phyloP scores from a whole-genome alignment of 2,329 filamentous ascomycete species.

The Acrodontium crateriforme region DNA sequence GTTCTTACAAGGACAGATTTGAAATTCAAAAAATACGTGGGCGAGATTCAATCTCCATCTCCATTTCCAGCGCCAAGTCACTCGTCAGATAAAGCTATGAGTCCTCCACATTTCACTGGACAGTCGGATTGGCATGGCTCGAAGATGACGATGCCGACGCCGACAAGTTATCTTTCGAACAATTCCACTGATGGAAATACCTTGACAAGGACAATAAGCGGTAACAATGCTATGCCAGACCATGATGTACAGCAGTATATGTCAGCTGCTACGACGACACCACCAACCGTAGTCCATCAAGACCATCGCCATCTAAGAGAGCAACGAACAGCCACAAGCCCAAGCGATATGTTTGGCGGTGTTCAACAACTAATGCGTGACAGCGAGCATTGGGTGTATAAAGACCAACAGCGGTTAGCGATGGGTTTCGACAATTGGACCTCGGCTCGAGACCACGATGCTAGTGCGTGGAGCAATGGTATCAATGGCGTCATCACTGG shows the following conservation, averaged over 20 bases:
- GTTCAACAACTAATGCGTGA: constrained; percentile 48
- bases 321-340: constrained; percentile 22
- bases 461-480: constrained; percentile 6
- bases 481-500: background rate
- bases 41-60: constrained; percentile 42
- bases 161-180: too few species aligned
- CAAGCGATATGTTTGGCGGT: constrained; percentile 43
- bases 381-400: constrained; percentile 47
- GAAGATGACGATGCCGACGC: background rate
- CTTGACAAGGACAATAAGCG: background rate
- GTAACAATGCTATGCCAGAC: constrained; percentile 6
- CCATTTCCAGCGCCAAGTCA: background rate
- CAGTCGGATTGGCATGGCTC: background rate
- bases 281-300: constrained; percentile 3
- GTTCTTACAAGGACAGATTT: constrained; percentile 67
- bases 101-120: background rate
- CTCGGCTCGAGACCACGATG: constrained; percentile 9
- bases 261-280: constrained; percentile 9
- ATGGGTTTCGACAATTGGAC: constrained; percentile 50
- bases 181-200: background rate
- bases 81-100: constrained; percentile 2
- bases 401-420: constrained; percentile 47
- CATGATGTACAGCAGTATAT: constrained; percentile 14
- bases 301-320: constrained; percentile 9
- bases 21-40: constrained; percentile 60